These are phyloP conservation scores for Parietaria judaica DNA, from an alignment of 306 rosid genomes.

Conservation along the genomic window DNA sequence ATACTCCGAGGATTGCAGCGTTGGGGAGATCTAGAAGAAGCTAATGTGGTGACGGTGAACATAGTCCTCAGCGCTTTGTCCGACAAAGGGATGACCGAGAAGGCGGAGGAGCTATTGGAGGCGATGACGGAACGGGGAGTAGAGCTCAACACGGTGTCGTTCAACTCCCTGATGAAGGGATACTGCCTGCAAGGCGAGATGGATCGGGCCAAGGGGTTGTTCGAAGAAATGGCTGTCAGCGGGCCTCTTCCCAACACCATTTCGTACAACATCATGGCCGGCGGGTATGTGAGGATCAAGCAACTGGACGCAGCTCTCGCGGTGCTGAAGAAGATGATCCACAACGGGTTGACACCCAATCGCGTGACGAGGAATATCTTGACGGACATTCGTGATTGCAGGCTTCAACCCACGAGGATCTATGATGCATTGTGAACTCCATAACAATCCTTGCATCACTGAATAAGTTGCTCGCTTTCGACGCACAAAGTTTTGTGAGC, in stretches of 20 bases:
- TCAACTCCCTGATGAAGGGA: constrained; percentile 16
- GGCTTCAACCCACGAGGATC: no score
- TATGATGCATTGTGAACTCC: constrained; percentile 22
- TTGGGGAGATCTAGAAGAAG: not conserved
- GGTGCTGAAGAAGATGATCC: no score
- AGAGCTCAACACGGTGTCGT: not conserved
- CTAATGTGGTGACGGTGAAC: not conserved
- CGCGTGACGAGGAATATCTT: no score
- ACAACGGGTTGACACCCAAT: no score
- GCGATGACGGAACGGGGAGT: not conserved
- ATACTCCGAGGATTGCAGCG: not conserved
- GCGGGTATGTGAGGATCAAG: no score
- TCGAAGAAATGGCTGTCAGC: no score
- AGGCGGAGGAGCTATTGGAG: constrained; percentile 3
- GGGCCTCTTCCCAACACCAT: no score
- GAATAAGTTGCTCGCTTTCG: constrained; percentile 30
- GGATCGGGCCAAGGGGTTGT: no score
- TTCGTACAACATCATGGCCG: no score
- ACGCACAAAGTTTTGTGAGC: constrained; percentile 26
- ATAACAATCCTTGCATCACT: constrained; percentile 30
- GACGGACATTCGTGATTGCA: no score
- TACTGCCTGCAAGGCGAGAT: constrained; percentile 13
- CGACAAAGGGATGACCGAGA: not conserved
- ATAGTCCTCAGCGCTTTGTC: not conserved
- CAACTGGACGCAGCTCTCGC: no score